Conservation (phyloP, 768 basidiomycete species). For the Suillus plorans region DNA sequence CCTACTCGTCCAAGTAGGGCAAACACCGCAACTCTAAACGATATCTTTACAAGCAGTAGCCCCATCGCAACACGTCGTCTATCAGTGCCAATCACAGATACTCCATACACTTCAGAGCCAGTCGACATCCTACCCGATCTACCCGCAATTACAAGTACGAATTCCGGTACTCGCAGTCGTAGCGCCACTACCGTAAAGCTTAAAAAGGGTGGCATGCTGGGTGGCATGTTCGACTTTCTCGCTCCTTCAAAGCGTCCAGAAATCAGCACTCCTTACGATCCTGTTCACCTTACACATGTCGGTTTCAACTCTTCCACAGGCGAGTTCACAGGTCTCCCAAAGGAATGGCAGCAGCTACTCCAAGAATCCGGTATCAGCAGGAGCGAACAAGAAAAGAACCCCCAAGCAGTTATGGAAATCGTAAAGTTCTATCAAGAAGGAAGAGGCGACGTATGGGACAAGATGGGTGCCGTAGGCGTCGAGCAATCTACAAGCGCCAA, state of each 20-base stretch:
- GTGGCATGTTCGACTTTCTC: conserved; percentile 72
- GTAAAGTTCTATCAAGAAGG: conserved; percentile 98
- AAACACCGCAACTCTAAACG: conserved; percentile 79
- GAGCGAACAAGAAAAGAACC: conserved; percentile 95
- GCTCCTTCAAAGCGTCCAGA: conserved; percentile 61
- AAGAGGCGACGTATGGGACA: conserved; percentile 80
- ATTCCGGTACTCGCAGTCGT: conserved; percentile 36
- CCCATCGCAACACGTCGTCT: conserved; percentile 48
- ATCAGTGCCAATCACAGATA: conserved; percentile 43
- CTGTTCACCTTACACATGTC: conserved; percentile 98
- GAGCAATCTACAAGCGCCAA: conserved; percentile 39
- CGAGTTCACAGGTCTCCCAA: conserved; percentile 96
- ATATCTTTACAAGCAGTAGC: conserved; percentile 56
- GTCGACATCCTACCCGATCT: conserved; percentile 23
- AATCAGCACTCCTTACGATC: conserved; percentile 98
- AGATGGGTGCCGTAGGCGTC: conserved; percentile 60
- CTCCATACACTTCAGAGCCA: conserved; percentile 20
- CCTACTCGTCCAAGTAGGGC: conserved; percentile 82
- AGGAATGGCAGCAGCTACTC: conserved; percentile 98
- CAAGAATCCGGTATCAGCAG: conserved; percentile 95
- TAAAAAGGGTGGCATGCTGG: conserved; percentile 62
- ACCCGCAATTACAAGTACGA: conserved; percentile 14
- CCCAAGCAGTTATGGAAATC: conserved; percentile 97
- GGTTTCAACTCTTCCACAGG: conserved; percentile 99
- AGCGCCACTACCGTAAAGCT: conserved; percentile 42